A percentile compares a stretch with the other conserved stretches of the same genome.
Conservation (phyloP, 441 rosid species). For the Jatropha multifida region DNA sequence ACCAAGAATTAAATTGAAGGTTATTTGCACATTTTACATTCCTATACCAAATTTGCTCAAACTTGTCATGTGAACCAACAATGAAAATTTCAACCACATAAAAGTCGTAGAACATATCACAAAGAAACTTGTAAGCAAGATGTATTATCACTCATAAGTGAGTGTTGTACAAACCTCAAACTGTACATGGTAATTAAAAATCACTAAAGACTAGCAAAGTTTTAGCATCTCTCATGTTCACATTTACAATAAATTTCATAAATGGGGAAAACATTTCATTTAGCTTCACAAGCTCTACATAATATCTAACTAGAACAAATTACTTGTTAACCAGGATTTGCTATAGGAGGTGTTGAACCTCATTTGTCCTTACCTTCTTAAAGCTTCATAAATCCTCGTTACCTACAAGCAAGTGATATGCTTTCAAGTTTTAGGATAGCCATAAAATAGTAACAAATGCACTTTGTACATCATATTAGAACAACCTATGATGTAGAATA, state of each 20-base stretch:
- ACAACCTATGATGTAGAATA: not conserved
- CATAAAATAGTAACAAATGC: not conserved
- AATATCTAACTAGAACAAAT: not conserved
- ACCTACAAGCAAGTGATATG: conserved; percentile 41
- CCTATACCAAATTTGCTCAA: too few species aligned
- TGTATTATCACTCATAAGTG: too few species aligned
- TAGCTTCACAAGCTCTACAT: not conserved
- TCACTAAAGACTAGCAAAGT: not conserved
- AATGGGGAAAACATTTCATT: too few species aligned
- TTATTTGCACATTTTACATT: too few species aligned
- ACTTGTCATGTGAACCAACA: too few species aligned
- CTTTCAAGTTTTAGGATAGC: conserved; percentile 1
- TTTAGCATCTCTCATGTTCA: not conserved
- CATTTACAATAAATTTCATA: too few species aligned
- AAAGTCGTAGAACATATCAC: too few species aligned
- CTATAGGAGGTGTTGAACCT: not conserved
- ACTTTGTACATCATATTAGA: not conserved
- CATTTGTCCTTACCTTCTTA: conserved; percentile 54
- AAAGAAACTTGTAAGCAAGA: too few species aligned
- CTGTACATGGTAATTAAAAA: not conserved
- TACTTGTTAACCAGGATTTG: not conserved
- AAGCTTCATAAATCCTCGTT: conserved; percentile 84
- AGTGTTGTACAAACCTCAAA: not conserved
- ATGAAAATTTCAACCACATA: too few species aligned
- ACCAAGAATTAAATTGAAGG: too few species aligned